A percentile compares a stretch with the other conserved stretches of the same genome.
Conservation (phyloP, 306 rosid species). For the Mimosa pudica region DNA sequence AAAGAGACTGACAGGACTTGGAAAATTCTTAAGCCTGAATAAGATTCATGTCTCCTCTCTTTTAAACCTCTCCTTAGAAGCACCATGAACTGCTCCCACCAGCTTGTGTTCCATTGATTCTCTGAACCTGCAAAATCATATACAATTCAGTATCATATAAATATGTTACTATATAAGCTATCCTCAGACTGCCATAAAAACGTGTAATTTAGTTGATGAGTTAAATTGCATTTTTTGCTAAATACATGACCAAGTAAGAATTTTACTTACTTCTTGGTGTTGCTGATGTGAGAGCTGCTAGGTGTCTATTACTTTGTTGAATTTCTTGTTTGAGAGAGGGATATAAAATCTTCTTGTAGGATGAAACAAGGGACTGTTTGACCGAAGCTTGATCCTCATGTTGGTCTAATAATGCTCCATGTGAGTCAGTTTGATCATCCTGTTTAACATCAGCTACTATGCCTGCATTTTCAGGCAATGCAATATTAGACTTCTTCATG, state of each 20-base stretch:
- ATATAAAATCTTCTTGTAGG: conserved; percentile 57
- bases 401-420: conserved; percentile 38
- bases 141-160: conserved; percentile 6
- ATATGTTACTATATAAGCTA: background rate
- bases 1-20: conserved; percentile 78
- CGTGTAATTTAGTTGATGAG: no score
- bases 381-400: conserved; percentile 59
- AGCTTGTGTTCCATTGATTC: conserved; percentile 66
- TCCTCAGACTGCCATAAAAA: background rate
- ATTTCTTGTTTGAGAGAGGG: conserved; percentile 69
- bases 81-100: conserved; percentile 77
- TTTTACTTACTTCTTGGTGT: conserved; percentile 7
- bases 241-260: background rate
- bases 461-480: conserved; percentile 47
- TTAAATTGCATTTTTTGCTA: no score
- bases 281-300: conserved; percentile 30
- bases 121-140: conserved; percentile 39
- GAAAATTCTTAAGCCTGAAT: conserved; percentile 69
- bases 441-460: conserved; percentile 58
- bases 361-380: conserved; percentile 61
- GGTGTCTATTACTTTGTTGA: conserved; percentile 36
- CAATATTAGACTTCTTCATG: conserved; percentile 23
- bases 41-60: conserved; percentile 80
- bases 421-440: conserved; percentile 40
- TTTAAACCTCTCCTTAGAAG: conserved; percentile 67